Percentiles rank a stretch among this genome's conserved stretches.
Conservation (phyloP, 805 yeast genomes). For the Cyberlindnera maclurae region DNA sequence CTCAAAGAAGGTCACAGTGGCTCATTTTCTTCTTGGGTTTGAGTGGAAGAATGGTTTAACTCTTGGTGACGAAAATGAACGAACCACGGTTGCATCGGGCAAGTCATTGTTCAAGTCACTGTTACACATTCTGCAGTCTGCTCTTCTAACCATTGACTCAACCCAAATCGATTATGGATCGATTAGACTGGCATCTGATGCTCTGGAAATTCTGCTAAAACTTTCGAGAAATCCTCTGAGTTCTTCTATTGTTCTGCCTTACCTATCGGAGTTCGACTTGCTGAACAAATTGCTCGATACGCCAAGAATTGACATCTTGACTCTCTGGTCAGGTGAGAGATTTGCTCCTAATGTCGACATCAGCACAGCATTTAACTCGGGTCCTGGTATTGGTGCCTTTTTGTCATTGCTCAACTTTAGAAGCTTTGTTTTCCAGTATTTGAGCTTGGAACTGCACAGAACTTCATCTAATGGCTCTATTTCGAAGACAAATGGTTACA, state of each 20-base stretch:
- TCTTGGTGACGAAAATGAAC: constrained; percentile 35
- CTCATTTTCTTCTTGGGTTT: constrained; percentile 79
- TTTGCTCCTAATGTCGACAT: constrained; percentile 36
- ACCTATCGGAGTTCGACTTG: constrained; percentile 45
- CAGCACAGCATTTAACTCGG: constrained; percentile 24
- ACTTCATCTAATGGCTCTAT: constrained; percentile 39
- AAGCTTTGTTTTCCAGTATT: constrained; percentile 51
- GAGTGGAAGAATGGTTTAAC: constrained; percentile 43
- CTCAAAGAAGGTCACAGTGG: constrained; percentile 40
- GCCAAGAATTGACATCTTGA: constrained; percentile 45
- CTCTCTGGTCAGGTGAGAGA: constrained; percentile 46
- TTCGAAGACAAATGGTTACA: constrained; percentile 44
- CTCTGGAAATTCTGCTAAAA: constrained; percentile 56
- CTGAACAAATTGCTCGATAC: constrained; percentile 43
- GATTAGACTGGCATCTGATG: constrained; percentile 47
- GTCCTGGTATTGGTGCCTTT: constrained; percentile 43
- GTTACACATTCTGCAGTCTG: constrained; percentile 40
- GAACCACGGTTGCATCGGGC: constrained; percentile 46
- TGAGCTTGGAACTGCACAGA: constrained; percentile 68
- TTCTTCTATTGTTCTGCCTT: constrained; percentile 41
- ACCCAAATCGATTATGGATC: constrained; percentile 44
- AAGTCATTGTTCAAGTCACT: constrained; percentile 52
- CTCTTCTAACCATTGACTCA: constrained; percentile 36
- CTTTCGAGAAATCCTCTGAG: constrained; percentile 53
- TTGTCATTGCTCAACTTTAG: constrained; percentile 57